These are phyloP conservation scores for Phylloporus rhodoxanthus DNA, from an alignment of 768 basidiomycete genomes.

Conservation along the genomic window DNA sequence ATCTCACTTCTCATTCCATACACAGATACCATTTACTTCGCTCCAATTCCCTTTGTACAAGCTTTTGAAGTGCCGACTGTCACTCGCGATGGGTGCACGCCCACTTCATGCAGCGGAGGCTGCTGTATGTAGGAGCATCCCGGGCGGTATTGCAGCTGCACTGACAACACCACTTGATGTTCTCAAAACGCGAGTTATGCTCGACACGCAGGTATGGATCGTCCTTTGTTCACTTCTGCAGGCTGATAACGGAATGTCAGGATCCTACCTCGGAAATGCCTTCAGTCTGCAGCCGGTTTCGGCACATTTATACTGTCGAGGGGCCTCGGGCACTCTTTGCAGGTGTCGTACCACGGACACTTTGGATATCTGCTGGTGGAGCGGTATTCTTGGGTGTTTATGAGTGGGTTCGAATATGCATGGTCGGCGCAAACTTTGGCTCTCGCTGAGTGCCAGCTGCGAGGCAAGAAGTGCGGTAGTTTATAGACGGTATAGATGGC, in stretches of 20 bases:
- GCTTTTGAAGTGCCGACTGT: conserved; percentile 65
- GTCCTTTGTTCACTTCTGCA: not conserved
- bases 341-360: conserved; percentile 83
- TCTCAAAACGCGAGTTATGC: conserved; percentile 94
- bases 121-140: conserved; percentile 83
- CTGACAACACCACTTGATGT: conserved; percentile 94
- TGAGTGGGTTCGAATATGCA: conserved; percentile 79
- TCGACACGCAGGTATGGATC: conserved; percentile 69
- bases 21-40: conserved; percentile 91
- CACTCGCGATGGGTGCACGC: conserved; percentile 47
- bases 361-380: conserved; percentile 96
- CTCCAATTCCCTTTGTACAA: conserved; percentile 97
- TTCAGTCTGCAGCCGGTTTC: conserved; percentile 51
- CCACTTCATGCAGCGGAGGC: conserved; percentile 67
- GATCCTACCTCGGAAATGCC: conserved; percentile 46
- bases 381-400: conserved; percentile 98
- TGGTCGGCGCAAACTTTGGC: no score
- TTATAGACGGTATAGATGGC: no score
- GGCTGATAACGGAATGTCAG: conserved; percentile 18
- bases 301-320: conserved; percentile 64
- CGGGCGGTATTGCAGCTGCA: conserved; percentile 86
- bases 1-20: conserved; percentile 4
- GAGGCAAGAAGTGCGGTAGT: no score
- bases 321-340: conserved; percentile 74
- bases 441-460: no score